Conservation (phyloP, 208 protist genomes). For the Trypanosoma conorhini region DNA sequence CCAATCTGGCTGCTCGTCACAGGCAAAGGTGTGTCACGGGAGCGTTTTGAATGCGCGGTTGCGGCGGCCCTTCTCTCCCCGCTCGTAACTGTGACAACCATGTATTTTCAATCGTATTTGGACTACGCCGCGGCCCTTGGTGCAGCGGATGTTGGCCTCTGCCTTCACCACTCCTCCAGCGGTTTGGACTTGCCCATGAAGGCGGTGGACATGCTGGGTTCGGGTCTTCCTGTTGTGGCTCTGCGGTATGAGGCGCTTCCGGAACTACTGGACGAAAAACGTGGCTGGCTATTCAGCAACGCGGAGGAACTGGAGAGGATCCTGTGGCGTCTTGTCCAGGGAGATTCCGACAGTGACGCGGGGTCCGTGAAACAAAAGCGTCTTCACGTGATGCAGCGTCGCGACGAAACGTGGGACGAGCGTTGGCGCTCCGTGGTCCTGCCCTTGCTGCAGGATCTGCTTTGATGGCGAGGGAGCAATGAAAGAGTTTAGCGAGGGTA, state of each 20-base stretch:
- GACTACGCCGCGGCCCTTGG: slow-evolving; percentile 94
- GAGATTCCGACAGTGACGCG: background rate
- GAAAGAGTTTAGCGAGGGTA: background rate
- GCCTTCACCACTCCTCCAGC: slow-evolving; percentile 94
- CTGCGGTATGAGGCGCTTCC: slow-evolving; percentile 79
- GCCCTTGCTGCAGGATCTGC: slow-evolving; percentile 36
- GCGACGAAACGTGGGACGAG: slow-evolving; percentile 54
- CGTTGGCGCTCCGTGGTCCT: slow-evolving; percentile 52
- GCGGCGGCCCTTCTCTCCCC: slow-evolving; percentile 47
- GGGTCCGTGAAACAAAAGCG: slow-evolving; percentile 14
- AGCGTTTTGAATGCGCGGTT: slow-evolving; percentile 70
- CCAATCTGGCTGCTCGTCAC: slow-evolving; percentile 82
- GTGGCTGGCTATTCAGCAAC: slow-evolving; percentile 67
- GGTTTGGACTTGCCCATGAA: slow-evolving; percentile 99
- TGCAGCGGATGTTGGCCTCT: slow-evolving; percentile 94
- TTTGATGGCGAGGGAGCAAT: background rate
- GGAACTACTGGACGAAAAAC: slow-evolving; percentile 86
- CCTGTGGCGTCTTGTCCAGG: slow-evolving; percentile 24
- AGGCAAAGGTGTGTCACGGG: slow-evolving; percentile 60
- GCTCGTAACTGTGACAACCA: slow-evolving; percentile 79
- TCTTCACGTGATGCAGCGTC: slow-evolving; percentile 3
- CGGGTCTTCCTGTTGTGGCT: slow-evolving; percentile 91
- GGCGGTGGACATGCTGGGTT: slow-evolving; percentile 96
- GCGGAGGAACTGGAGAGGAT: slow-evolving; percentile 56
- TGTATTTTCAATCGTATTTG: slow-evolving; percentile 90